Base-by-base conservation (phyloP, 2,329 filamentous ascomycete genomes). In the Scytalidium sp. region DNA sequence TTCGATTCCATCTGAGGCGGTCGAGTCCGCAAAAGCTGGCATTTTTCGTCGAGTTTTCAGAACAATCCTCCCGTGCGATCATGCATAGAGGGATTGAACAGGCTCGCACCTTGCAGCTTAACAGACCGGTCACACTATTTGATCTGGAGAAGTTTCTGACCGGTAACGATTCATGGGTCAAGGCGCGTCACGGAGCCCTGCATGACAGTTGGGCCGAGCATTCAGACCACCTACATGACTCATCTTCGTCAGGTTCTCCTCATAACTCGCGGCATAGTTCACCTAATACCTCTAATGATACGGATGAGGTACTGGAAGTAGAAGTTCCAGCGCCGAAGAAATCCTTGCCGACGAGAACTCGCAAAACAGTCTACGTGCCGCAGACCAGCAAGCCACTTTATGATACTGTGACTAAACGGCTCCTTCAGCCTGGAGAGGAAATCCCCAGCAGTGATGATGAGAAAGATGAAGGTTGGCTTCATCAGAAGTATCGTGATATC, bases 121-220 rank as follows among this genome's bases (percentile, higher is more conserved):
- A 69, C 2, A 68, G 65, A 15, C 67, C 75, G 2, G 63, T 64
- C 2, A 71, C 71, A 50, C 64, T 71, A 0, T 74, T 80, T 19
- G 69, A 75, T 48, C 55, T 80, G 39, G 69, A 74, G 19, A 70
- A 69, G 19, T 71, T 69, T 47, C 55, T 74, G 15, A 62, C 67
- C 2, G 75, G 75, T 8, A 75, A 81, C 51, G 62, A 72, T 10
- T 71, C 73, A 1, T 79, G 73, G 73, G 53, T 70, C 5, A 68
- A 63, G 15, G 68, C 69, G 6, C 72, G 76, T 3, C 60, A 73
- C 36, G 72, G 71, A 0, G 65, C 70, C 0, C 57, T 69, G 2
- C 63, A 74, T 44, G 64, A 70, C 43, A 27, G 41, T 7, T 54
- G 41, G 43, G 49, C 59, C 5, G 45, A 55, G 8, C 46, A 60